Percentiles rank a stretch among this genome's conserved stretches.
Conservation (phyloP, 2,329 filamentous ascomycete genomes). For the Calonectria pseudoreteaudii region DNA sequence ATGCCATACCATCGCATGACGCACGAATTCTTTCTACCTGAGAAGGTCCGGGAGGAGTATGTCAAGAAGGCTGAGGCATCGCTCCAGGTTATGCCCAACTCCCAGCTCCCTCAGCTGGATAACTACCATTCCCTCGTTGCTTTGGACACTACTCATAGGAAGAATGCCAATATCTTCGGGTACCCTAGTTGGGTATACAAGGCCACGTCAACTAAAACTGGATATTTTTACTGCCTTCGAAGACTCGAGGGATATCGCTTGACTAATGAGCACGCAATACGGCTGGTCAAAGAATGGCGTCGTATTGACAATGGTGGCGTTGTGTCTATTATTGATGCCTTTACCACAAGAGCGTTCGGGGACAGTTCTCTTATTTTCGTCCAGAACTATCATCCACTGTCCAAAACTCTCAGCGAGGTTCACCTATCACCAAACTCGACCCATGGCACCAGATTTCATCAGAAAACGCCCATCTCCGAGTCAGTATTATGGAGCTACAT, state of each 20-base stretch:
- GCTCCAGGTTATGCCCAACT: slow-evolving; percentile 83
- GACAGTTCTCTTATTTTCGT: slow-evolving; percentile 96
- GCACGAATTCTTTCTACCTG: slow-evolving; percentile 92
- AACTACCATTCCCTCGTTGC: slow-evolving; percentile 94
- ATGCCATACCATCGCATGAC: slow-evolving; percentile 86
- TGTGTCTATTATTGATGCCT: slow-evolving; percentile 89
- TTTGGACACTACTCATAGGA: slow-evolving; percentile 83
- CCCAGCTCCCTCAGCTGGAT: slow-evolving; percentile 82
- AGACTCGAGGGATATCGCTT: slow-evolving; percentile 90
- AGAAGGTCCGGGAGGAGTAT: slow-evolving; percentile 86
- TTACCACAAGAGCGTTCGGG: slow-evolving; percentile 92
- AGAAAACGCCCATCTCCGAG: slow-evolving; percentile 70
- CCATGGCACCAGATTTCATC: slow-evolving; percentile 58
- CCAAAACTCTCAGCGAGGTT: slow-evolving; percentile 88
- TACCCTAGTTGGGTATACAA: slow-evolving; percentile 97
- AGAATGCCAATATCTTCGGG: slow-evolving; percentile 83
- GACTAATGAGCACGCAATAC: slow-evolving; percentile 89
- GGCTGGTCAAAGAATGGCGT: slow-evolving; percentile 90
- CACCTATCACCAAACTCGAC: slow-evolving; percentile 67
- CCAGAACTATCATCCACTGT: slow-evolving; percentile 91
- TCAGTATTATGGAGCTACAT: slow-evolving; percentile 90
- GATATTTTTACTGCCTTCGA: slow-evolving; percentile 87
- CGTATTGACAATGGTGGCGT: slow-evolving; percentile 84
- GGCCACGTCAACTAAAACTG: slow-evolving; percentile 88
- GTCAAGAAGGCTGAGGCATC: slow-evolving; percentile 90